phyloP scores from a whole-genome alignment of 1,284 basidiomycete species.

The Hemileia vastatrix region DNA sequence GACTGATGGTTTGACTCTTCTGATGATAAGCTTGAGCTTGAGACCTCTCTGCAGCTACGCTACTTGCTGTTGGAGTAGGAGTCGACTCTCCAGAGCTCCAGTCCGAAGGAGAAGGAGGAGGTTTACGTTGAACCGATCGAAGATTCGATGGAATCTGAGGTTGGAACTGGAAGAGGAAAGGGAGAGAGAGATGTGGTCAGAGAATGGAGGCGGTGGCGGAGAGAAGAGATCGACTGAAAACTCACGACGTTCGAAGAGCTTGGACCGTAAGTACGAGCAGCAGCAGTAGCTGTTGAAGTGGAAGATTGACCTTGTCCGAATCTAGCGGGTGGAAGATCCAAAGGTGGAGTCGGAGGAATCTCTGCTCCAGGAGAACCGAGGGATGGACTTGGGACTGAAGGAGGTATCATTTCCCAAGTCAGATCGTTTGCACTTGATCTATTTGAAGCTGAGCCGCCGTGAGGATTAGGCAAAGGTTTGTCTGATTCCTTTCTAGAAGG shows the following conservation, averaged over 20 bases:
- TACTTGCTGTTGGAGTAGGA: slow-evolving; percentile 32
- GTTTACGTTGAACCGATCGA: slow-evolving; percentile 3
- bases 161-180: slow-evolving; percentile 24
- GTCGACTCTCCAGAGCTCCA: slow-evolving; percentile 30
- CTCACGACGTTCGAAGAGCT: neutral
- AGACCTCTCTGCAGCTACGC: slow-evolving; percentile 27
- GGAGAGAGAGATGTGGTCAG: slow-evolving; percentile 19
- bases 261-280: neutral
- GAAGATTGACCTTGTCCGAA: neutral
- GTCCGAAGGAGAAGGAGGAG: slow-evolving; percentile 2
- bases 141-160: neutral
- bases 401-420: slow-evolving; percentile 26
- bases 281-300: neutral
- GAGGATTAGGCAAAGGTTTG: neutral
- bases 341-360: slow-evolving; percentile 25
- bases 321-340: slow-evolving; percentile 1
- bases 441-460: slow-evolving; percentile 23
- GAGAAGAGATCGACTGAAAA: neutral
- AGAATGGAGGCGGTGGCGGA: neutral
- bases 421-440: neutral
- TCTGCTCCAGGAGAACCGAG: slow-evolving; percentile 2
- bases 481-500: neutral
- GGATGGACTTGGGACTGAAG: slow-evolving; percentile 24
- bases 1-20: no score
- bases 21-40: slow-evolving; percentile 23